phyloP scores from a whole-genome alignment of 2,329 filamentous ascomycete species.

The Claviceps sp. region DNA sequence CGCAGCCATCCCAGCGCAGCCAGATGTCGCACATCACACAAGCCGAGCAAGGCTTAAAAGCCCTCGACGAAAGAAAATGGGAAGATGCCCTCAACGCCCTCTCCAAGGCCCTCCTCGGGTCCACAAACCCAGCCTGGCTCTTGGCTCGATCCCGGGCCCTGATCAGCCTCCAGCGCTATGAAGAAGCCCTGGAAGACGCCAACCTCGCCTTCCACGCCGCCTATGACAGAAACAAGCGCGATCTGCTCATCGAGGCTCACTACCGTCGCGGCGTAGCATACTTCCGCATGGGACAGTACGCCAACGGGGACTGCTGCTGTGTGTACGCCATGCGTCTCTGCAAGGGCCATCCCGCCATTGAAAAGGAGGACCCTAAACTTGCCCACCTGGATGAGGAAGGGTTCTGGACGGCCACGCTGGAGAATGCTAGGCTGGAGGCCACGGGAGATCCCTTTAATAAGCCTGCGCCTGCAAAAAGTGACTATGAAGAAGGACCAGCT shows the following conservation, averaged over 20 bases:
- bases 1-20: not conserved
- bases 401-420: conserved; percentile 29
- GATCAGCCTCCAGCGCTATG: conserved; percentile 46
- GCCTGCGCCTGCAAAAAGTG: conserved; percentile 6
- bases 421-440: conserved; percentile 16
- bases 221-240: conserved; percentile 54
- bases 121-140: conserved; percentile 63
- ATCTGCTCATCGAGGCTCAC: conserved; percentile 69
- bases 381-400: conserved; percentile 29
- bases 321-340: conserved; percentile 36
- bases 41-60: conserved; percentile 49
- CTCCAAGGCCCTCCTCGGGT: conserved; percentile 51
- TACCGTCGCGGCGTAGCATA: conserved; percentile 65
- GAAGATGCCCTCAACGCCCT: conserved; percentile 53
- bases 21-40: conserved; percentile 37
- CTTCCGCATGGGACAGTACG: conserved; percentile 55
- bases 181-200: conserved; percentile 55
- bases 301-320: conserved; percentile 62
- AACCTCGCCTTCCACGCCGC: conserved; percentile 51
- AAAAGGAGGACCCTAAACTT: conserved; percentile 18
- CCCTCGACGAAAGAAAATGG: conserved; percentile 51
- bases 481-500: not conserved
- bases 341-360: conserved; percentile 17
- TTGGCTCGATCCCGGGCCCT: conserved; percentile 71
- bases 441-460: conserved; percentile 9